Evolutionary conservation across 2,329 filamentous ascomycete genomes (phyloP).

Genomic region (Beauveria caledonica): DNA sequence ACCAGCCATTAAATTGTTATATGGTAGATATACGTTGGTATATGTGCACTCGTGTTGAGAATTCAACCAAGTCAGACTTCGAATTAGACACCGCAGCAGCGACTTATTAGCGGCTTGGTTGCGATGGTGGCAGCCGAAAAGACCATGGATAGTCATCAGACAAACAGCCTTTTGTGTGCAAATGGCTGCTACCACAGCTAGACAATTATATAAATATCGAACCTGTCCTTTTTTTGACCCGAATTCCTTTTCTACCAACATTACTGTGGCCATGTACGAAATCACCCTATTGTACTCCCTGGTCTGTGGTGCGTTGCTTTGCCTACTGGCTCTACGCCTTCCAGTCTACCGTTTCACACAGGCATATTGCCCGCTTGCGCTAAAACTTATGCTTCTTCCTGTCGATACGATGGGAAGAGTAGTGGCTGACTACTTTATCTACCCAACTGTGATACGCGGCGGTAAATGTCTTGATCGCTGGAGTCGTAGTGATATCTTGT

Average conservation of each 20-base stretch:
- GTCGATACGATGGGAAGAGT: not conserved
- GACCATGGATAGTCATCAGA: not conserved
- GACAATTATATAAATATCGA: not conserved
- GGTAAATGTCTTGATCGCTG: not conserved
- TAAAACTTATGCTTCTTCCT: not conserved
- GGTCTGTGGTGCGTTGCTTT: not conserved
- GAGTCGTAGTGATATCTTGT: not conserved
- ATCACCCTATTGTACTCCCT: not conserved
- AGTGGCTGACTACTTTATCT: not conserved
- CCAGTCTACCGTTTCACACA: not conserved
- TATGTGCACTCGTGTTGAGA: too few relatives aligned
- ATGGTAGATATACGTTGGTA: too few relatives aligned
- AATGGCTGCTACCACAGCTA: not conserved
- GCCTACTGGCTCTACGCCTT: not conserved
- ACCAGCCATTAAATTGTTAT: too few relatives aligned
- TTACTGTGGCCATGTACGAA: not conserved
- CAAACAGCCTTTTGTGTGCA: not conserved
- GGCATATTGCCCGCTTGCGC: not conserved
- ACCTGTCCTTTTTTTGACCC: not conserved
- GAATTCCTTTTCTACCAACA: not conserved
- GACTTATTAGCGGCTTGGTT: too few relatives aligned
- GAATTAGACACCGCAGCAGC: too few relatives aligned
- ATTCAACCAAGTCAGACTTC: too few relatives aligned
- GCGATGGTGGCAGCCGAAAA: too few relatives aligned
- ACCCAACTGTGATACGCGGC: slow-evolving; percentile 1